Evolutionary conservation across 75 land plant species (phyloP), one percentile per base, ranked within the genome.

Genomic region (Pinus taeda): DNA sequence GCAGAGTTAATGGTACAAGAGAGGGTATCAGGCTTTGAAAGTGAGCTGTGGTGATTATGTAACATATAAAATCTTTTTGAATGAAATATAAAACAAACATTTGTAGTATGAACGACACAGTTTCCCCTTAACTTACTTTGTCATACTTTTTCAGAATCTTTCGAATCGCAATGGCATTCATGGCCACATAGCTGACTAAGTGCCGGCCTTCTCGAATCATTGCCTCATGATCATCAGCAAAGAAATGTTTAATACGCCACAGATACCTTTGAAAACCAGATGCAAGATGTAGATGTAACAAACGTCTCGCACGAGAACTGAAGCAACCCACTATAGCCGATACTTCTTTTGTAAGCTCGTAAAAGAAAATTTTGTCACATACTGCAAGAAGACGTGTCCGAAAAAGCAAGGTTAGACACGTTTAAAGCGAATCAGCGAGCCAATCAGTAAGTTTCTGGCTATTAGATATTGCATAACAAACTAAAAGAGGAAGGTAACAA

Each of bases 141-240:
- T 94, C 97, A 78, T 94, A 94, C 39, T 94, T 94, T 86, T 94
- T 94, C 14, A 94, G 82, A 57, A 94, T 94, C 76, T 94, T 94
- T 3, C 91, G 84, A 37, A 94, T 83, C 17, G 97, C 97, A 66
- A 81, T 82, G 14, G 97, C 91, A 76, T 94, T 94, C 95, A 94
- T 88, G 53, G 86, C 83, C 11, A 85, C 84, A 75, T 94, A 94
- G 66, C 84, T 88, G 33, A 94, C 85, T 53, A 94, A 76, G 72
- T 84, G 76, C 72, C 82, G 79, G 20, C 95, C 92, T 78, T 92
- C 89, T 76, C 81, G 81, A 22, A 82, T 82, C 85, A 90, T 79
- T 11, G 74, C 61, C 64, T 79, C 77, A 39, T 83, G 89, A 81
- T 90, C 82, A 39, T 76, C 75, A 13, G 76, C 79, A 73, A 88